phyloP scores from a whole-genome alignment of 148 eudicot genomes.

The Nyssa sinensis region DNA sequence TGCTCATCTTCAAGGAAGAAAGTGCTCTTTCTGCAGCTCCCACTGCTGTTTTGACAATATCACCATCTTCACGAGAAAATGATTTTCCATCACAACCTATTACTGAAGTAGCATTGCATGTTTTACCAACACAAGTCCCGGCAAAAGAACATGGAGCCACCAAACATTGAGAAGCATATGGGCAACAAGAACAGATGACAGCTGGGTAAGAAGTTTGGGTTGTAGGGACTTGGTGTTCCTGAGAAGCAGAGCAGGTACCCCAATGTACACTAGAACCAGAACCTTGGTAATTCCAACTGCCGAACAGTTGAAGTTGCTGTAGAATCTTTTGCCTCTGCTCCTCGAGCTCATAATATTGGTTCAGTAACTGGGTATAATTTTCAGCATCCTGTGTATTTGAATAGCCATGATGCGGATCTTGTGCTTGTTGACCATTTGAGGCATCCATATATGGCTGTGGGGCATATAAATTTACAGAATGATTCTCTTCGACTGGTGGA shows the following conservation, averaged over 20 bases:
- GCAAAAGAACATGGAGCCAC: conserved; percentile 41
- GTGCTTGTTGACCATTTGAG: conserved; percentile 25
- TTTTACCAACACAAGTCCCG: conserved; percentile 31
- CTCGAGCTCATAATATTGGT: conserved; percentile 72
- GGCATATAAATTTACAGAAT: conserved; percentile 22
- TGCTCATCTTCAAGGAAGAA: conserved; percentile 41
- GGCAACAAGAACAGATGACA: conserved; percentile 39
- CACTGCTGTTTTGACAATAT: conserved; percentile 53
- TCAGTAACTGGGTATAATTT: conserved; percentile 55
- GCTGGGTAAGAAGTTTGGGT: conserved; percentile 37
- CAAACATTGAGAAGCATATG: conserved; percentile 46
- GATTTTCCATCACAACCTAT: conserved; percentile 25
- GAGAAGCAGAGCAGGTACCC: conserved; percentile 32
- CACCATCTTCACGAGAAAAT: conserved; percentile 32
- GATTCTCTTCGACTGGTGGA: conserved; percentile 22
- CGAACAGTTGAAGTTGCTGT: conserved; percentile 60
- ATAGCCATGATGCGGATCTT: conserved; percentile 25
- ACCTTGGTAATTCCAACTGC: conserved; percentile 40
- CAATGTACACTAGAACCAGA: conserved; percentile 32
- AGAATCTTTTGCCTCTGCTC: conserved; percentile 73
- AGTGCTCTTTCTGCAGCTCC: conserved; percentile 76
- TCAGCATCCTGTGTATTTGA: conserved; percentile 36
- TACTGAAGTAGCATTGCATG: conserved; percentile 26
- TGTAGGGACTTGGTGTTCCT: conserved; percentile 31
- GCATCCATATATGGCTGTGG: conserved; percentile 21